A percentile compares a stretch with the other conserved stretches of the same genome.
Evolutionary conservation across 257 asterid genomes (phyloP).

Genomic region (Sherardia arvensis): DNA sequence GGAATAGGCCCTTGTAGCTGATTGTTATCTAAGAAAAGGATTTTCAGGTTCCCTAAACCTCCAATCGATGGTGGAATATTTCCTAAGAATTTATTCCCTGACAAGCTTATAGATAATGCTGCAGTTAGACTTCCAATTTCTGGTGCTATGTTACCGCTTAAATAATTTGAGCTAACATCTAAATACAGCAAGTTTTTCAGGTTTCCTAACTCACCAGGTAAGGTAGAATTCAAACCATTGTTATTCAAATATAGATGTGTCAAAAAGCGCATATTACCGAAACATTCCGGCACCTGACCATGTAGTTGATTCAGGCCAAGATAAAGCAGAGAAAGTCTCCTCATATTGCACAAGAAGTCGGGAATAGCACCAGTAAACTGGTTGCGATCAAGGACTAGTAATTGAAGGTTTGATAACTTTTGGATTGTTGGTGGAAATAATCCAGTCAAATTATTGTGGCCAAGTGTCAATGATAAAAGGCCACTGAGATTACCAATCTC

Average conservation of each 20-base stretch:
- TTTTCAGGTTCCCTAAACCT: background rate
- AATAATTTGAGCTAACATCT: background rate
- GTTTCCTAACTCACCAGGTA: background rate
- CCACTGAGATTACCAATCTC: constrained; percentile 5
- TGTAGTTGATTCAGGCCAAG: background rate
- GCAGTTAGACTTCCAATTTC: background rate
- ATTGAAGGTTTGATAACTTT: constrained; percentile 5
- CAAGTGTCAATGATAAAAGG: background rate
- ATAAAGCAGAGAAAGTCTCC: background rate
- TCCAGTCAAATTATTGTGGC: background rate
- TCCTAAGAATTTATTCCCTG: background rate
- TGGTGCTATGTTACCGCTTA: background rate
- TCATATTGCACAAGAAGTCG: background rate
- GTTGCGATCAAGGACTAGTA: background rate
- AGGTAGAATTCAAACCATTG: background rate
- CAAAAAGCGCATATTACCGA: constrained; percentile 5
- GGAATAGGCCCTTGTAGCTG: constrained; percentile 2
- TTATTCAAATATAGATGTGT: background rate
- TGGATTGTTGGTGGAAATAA: background rate
- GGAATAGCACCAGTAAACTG: constrained; percentile 3
- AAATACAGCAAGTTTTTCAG: background rate
- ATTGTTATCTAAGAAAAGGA: background rate
- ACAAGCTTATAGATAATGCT: background rate
- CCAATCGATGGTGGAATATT: background rate
- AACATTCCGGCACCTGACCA: constrained; percentile 3